Evolutionary conservation across 768 basidiomycete genomes (phyloP).

Genomic region (Boletus subcaerulescens): DNA sequence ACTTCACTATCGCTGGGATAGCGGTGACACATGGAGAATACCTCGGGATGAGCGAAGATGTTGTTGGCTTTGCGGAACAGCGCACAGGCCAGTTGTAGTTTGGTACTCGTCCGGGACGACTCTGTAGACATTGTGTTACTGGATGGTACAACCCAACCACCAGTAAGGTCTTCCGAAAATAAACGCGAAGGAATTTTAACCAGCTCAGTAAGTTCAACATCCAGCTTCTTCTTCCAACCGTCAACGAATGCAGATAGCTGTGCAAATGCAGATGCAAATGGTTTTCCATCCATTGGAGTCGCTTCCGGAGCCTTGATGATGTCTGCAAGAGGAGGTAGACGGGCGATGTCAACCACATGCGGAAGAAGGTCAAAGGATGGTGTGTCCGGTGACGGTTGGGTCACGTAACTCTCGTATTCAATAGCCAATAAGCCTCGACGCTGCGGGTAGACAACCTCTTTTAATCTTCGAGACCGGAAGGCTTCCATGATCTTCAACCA

Average conservation of each 20-base stretch:
- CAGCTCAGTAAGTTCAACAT: conserved; percentile 1
- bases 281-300: background rate
- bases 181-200: conserved; percentile 7
- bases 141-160: background rate
- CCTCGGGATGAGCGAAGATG: background rate
- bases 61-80: background rate
- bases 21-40: background rate
- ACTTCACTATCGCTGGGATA: background rate
- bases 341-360: conserved; percentile 11
- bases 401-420: conserved; percentile 13
- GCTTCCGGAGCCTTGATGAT: conserved; percentile 5
- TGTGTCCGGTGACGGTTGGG: background rate
- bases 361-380: conserved; percentile 10
- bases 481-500: conserved; percentile 1
- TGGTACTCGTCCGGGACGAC: background rate
- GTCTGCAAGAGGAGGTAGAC: conserved; percentile 9
- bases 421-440: conserved; percentile 5
- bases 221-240: conserved; percentile 9
- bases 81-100: conserved; percentile 11
- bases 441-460: background rate
- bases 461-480: conserved; percentile 1
- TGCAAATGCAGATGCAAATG: conserved; percentile 11
- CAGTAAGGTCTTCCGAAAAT: background rate
- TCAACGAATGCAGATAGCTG: conserved; percentile 6
- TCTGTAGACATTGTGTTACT: no score